Percentiles rank a stretch among this genome's conserved stretches.
Conservation (phyloP, 2,329 filamentous ascomycete species). For the Xylariales sp. region DNA sequence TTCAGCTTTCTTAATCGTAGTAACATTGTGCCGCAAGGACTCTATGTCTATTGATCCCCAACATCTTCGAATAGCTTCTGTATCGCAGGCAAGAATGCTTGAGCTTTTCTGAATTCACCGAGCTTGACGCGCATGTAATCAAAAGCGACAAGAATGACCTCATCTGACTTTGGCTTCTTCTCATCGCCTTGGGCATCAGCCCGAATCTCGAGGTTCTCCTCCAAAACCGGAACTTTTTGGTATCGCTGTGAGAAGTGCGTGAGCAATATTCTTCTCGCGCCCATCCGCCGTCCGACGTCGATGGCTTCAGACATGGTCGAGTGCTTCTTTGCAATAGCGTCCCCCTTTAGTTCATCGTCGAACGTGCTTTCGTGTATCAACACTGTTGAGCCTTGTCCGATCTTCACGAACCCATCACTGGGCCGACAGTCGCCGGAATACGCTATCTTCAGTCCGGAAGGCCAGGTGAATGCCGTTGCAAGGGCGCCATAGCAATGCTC, state of each 20-base stretch:
- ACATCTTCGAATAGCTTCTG: constrained; percentile 24
- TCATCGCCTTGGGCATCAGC: constrained; percentile 19
- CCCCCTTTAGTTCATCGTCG: constrained; percentile 73
- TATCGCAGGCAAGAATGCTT: constrained; percentile 26
- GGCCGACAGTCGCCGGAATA: constrained; percentile 95
- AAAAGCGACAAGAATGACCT: constrained; percentile 69
- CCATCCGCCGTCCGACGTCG: constrained; percentile 70
- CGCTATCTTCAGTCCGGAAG: constrained; percentile 76
- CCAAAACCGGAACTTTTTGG: constrained; percentile 62
- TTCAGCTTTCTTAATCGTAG: no score
- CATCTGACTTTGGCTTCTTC: constrained; percentile 33
- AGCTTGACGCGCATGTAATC: constrained; percentile 69
- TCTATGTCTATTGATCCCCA: constrained; percentile 3
- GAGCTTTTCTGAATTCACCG: constrained; percentile 27
- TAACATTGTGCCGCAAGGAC: no score
- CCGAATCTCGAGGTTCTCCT: constrained; percentile 24
- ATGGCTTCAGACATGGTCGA: constrained; percentile 85
- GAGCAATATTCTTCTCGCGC: constrained; percentile 72
- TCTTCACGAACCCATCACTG: constrained; percentile 60
- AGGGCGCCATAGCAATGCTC: constrained; percentile 75
- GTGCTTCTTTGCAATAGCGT: constrained; percentile 86
- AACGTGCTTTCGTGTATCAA: constrained; percentile 96
- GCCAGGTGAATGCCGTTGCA: constrained; percentile 73
- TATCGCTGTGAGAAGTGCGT: constrained; percentile 97
- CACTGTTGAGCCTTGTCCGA: constrained; percentile 72